These are phyloP conservation scores for Termitomyces sp. DNA, from an alignment of 1,284 basidiomycete species.

Conservation along the genomic window DNA sequence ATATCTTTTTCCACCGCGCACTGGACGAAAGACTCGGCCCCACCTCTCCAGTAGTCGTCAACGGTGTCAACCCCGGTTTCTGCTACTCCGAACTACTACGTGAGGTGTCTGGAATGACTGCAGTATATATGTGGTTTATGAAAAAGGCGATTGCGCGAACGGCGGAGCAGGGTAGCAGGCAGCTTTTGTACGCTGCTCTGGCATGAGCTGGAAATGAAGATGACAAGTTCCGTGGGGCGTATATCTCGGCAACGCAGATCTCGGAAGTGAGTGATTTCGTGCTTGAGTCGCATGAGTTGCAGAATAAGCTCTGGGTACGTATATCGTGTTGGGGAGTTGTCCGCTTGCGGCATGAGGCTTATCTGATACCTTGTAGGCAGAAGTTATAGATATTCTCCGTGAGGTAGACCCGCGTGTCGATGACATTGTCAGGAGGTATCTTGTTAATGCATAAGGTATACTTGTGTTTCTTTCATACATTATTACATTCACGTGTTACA, in stretches of 20 bases:
- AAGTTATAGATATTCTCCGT: conserved; percentile 11
- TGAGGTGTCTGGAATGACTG: conserved; percentile 15
- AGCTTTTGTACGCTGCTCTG: conserved; percentile 19
- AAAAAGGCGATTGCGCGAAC: conserved; percentile 26
- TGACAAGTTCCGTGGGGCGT: conserved; percentile 33
- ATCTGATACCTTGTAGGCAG: conserved; percentile 2
- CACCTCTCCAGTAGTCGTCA: conserved; percentile 30
- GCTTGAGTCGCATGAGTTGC: conserved; percentile 21
- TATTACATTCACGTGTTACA: too few species aligned
- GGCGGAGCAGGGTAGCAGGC: conserved; percentile 36
- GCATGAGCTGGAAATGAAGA: conserved; percentile 23
- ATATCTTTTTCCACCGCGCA: conserved; percentile 37
- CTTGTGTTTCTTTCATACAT: too few species aligned
- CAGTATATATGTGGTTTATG: conserved; percentile 19
- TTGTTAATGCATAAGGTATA: not conserved
- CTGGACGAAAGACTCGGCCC: conserved; percentile 29
- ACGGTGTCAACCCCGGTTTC: conserved; percentile 40
- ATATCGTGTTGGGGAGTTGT: too few species aligned
- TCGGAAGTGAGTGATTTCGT: conserved; percentile 41
- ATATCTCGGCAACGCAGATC: conserved; percentile 23
- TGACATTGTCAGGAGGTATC: conserved; percentile 5
- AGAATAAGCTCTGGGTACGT: not conserved
- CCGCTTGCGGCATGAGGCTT: too few species aligned
- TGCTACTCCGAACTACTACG: conserved; percentile 39
- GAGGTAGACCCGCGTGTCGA: conserved; percentile 12